These are phyloP conservation scores for Blepharisma stoltei DNA, from an alignment of 73 alveolate genomes.

Conservation along the genomic window DNA sequence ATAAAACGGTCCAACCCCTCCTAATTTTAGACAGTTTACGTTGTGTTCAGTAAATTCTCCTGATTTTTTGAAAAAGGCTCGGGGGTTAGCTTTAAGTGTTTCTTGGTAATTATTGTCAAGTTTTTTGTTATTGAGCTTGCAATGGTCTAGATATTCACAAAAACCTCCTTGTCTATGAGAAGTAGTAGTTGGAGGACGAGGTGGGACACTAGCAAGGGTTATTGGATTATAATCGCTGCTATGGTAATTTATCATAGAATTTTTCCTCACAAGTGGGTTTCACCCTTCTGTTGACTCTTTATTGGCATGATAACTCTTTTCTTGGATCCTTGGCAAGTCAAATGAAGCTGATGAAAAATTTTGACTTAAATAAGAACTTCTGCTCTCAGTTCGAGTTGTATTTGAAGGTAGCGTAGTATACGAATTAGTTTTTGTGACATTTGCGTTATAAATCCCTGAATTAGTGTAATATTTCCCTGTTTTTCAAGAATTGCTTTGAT, in stretches of 20 bases:
- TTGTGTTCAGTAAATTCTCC: constrained; percentile 22
- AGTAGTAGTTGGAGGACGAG: constrained; percentile 7
- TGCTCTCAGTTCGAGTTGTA: background rate
- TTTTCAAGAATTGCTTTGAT: constrained; percentile 3
- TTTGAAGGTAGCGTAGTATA: background rate
- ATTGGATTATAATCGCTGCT: constrained; percentile 5
- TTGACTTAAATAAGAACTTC: background rate
- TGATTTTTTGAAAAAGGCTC: background rate
- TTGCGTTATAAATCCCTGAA: constrained; percentile 6
- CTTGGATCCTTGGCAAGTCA: background rate
- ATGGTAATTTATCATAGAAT: constrained; percentile 7
- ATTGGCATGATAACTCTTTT: background rate
- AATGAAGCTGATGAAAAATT: background rate
- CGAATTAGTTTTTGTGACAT: background rate
- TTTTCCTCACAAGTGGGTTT: background rate
- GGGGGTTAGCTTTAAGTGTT: background rate
- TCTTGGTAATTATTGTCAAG: background rate
- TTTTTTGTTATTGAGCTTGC: background rate
- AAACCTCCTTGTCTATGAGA: constrained; percentile 4
- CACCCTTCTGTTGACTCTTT: constrained; percentile 12
- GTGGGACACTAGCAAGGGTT: background rate
- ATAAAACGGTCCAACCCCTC: constrained; percentile 22
- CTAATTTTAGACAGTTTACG: background rate
- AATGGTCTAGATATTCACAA: constrained; percentile 7
- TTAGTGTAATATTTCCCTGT: constrained; percentile 5